These are phyloP conservation scores for Monosporozyma solicola DNA, from an alignment of 805 yeast species.

Conservation along the genomic window DNA sequence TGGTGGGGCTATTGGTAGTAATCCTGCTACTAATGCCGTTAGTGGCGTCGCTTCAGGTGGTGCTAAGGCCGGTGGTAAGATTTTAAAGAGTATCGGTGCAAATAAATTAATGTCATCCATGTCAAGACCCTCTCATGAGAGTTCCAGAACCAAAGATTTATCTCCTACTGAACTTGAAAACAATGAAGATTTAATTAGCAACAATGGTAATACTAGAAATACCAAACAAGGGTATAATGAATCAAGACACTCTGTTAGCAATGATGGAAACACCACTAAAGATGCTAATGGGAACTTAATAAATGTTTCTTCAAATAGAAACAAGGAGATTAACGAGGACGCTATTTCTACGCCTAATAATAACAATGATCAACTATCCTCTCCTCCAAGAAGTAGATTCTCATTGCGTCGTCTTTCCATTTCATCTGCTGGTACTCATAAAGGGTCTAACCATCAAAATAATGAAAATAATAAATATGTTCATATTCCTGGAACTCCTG, in stretches of 20 bases:
- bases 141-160: not conserved
- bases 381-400: not conserved
- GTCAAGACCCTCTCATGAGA: slow-evolving; percentile 4
- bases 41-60: slow-evolving; percentile 33
- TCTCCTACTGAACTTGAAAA: slow-evolving; percentile 9
- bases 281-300: not conserved
- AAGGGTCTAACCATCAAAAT: not conserved
- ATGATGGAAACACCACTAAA: not conserved
- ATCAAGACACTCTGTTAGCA: not conserved
- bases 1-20: slow-evolving; percentile 31
- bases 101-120: slow-evolving; percentile 15
- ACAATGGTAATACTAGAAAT: not conserved
- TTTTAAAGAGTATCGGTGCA: slow-evolving; percentile 30
- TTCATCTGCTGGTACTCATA: not conserved
- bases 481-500: not conserved
- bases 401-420: not conserved
- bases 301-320: not conserved
- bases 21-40: slow-evolving; percentile 31
- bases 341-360: not conserved
- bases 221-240: not conserved
- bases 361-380: not conserved
- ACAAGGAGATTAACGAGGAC: not conserved
- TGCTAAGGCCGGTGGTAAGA: slow-evolving; percentile 40
- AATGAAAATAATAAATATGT: not conserved
- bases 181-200: slow-evolving; percentile 41